Evolutionary conservation across 495 filamentous ascomycete species (phyloP).

Genomic region (Lasiosphaeriaceae sp.): DNA sequence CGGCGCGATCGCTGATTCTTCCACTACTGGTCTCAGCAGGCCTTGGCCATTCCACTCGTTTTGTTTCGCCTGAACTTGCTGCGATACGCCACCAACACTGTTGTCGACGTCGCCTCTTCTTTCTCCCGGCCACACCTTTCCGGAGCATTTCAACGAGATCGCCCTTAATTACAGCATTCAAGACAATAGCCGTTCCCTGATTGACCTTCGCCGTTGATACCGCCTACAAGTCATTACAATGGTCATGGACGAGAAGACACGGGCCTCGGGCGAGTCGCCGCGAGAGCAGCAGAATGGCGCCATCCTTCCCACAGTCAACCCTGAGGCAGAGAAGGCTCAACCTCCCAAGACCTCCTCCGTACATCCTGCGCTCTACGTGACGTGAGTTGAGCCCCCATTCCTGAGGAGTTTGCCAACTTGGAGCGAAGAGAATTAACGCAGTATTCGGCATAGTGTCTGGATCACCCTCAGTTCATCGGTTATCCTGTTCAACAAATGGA

Average conservation of each 20-base stretch:
- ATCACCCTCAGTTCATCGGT: conserved; percentile 87
- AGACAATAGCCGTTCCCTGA: not conserved
- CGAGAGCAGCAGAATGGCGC: conserved; percentile 54
- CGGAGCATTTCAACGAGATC: not conserved
- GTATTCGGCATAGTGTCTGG: conserved; percentile 61
- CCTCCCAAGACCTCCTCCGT: conserved; percentile 56
- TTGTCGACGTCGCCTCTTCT: not conserved
- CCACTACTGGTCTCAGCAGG: conserved; percentile 21
- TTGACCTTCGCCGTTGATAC: not conserved
- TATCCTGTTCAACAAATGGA: conserved; percentile 99
- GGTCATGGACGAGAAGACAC: conserved; percentile 69
- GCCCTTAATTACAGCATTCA: conserved; percentile 3
- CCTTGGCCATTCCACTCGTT: conserved; percentile 36
- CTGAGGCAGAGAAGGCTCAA: conserved; percentile 60
- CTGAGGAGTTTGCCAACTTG: not conserved
- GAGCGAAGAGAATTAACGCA: not conserved
- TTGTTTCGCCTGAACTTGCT: conserved; percentile 1
- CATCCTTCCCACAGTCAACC: conserved; percentile 76
- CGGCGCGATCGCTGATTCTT: not conserved
- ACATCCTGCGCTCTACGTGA: conserved; percentile 86
- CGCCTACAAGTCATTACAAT: conserved; percentile 15
- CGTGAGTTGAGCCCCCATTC: conserved; percentile 52
- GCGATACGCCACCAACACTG: conserved; percentile 7
- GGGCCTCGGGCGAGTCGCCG: conserved; percentile 69
- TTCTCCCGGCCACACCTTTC: not conserved